Percentiles rank a stretch among this genome's conserved stretches.
These are phyloP conservation scores for Colletotrichum lupini DNA, from an alignment of 2,329 filamentous ascomycete genomes.

Conservation along the genomic window DNA sequence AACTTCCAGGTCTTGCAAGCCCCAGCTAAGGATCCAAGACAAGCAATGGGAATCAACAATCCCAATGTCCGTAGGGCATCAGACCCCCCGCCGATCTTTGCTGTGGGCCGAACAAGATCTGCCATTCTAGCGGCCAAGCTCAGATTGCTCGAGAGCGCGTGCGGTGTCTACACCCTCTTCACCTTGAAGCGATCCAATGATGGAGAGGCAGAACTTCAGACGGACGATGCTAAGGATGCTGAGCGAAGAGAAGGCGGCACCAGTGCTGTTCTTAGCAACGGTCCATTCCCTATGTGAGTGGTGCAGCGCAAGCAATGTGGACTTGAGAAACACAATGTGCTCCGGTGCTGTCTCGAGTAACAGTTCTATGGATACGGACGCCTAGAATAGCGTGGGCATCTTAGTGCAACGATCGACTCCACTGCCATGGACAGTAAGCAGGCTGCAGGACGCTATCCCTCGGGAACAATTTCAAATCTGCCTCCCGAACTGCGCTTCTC, in stretches of 20 bases:
- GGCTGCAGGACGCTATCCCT: conserved; percentile 19
- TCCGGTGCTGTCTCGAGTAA: background rate
- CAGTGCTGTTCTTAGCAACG: conserved; percentile 5
- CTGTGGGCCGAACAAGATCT: conserved; percentile 16
- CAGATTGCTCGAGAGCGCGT: conserved; percentile 5
- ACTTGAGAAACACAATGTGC: background rate
- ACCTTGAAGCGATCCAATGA: conserved; percentile 3
- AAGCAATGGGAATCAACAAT: background rate
- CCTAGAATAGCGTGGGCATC: background rate
- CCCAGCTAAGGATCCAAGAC: background rate
- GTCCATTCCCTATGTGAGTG: background rate
- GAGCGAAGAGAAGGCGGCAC: background rate
- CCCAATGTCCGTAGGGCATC: background rate
- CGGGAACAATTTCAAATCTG: background rate
- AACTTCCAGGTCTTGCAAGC: background rate
- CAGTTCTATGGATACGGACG: too few relatives aligned
- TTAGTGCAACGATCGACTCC: background rate
- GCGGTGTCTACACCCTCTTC: background rate
- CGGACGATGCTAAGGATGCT: background rate
- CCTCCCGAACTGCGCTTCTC: background rate
- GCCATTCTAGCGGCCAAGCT: conserved; percentile 7
- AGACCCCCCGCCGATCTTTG: conserved; percentile 16
- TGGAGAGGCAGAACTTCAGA: background rate
- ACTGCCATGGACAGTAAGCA: conserved; percentile 7
- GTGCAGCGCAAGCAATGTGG: background rate